Conservation (phyloP, 768 basidiomycete species). For the Mycena pura region DNA sequence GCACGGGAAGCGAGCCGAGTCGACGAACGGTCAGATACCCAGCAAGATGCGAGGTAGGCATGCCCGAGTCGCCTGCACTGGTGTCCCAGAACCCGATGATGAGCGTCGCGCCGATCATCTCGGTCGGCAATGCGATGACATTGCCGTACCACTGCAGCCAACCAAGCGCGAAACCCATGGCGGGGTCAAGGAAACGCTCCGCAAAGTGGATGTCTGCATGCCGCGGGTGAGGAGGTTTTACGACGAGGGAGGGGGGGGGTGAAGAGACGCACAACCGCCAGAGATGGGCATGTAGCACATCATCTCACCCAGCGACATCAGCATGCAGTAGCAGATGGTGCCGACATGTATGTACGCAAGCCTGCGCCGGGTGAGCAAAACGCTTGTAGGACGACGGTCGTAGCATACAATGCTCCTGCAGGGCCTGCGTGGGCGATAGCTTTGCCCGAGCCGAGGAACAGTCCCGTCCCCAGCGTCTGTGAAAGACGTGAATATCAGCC, state of each 20-base stretch:
- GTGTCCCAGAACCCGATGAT: conserved; percentile 53
- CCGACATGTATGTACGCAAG: conserved; percentile 56
- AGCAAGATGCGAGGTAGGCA: conserved; percentile 13
- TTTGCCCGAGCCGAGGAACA: conserved; percentile 61
- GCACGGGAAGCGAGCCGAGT: conserved; percentile 30
- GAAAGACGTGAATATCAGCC: conserved; percentile 38
- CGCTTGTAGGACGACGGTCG: neutral
- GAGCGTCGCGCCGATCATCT: conserved; percentile 59
- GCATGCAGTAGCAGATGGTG: conserved; percentile 39
- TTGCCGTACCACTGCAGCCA: conserved; percentile 48
- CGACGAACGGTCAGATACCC: conserved; percentile 14
- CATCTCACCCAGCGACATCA: conserved; percentile 48
- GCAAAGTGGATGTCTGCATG: conserved; percentile 60
- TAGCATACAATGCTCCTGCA: conserved; percentile 46
- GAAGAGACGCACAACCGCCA: conserved; percentile 17
- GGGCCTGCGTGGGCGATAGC: conserved; percentile 60
- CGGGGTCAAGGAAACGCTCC: conserved; percentile 58
- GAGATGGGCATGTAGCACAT: conserved; percentile 29
- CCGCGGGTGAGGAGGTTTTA: conserved; percentile 28
- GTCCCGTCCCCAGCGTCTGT: conserved; percentile 58
- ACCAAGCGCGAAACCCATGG: conserved; percentile 51
- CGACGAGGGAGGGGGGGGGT: neutral
- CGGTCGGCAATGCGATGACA: conserved; percentile 52
- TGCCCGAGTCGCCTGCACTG: conserved; percentile 15
- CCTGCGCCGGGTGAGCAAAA: neutral